Conservation (phyloP, 2,329 filamentous ascomycete genomes). For the Sporothrix protearum region DNA sequence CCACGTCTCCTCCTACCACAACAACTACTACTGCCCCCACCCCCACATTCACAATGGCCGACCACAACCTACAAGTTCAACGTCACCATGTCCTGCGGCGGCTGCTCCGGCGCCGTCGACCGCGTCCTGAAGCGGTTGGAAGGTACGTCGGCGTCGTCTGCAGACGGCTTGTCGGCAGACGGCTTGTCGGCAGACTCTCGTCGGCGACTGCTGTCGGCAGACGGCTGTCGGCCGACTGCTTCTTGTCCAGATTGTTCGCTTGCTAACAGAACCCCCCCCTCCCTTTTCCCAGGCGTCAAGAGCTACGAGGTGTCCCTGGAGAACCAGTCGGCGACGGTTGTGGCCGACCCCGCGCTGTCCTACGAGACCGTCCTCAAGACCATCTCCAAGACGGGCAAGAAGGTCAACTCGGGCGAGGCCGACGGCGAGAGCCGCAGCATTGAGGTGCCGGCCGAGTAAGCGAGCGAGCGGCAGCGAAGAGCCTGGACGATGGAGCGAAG, state of each 20-base stretch:
- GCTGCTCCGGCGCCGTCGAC: conserved; percentile 92
- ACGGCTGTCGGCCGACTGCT: background rate
- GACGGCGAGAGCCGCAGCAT: conserved; percentile 60
- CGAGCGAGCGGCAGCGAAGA: background rate
- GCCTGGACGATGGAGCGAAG: background rate
- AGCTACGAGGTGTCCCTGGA: conserved; percentile 85
- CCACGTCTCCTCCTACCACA: background rate
- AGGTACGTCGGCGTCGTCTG: no score
- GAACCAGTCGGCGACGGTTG: conserved; percentile 74
- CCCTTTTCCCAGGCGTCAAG: conserved; percentile 66
- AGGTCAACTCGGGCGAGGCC: conserved; percentile 71
- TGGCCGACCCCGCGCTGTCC: conserved; percentile 63
- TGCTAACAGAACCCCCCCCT: conserved; percentile 22
- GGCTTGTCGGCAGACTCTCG: background rate
- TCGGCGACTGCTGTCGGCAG: no score
- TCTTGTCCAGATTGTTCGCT: background rate
- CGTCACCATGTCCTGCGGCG: conserved; percentile 89
- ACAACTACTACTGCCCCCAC: background rate
- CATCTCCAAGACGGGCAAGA: conserved; percentile 95
- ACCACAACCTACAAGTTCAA: conserved; percentile 95
- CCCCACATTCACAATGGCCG: conserved; percentile 56
- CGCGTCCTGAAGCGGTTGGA: conserved; percentile 88
- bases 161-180: no score
- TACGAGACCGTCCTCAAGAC: conserved; percentile 81
- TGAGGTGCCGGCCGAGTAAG: conserved; percentile 40